These are phyloP conservation scores for Entophlyctis helioformis DNA, from an alignment of 192 early-diverging fungal genomes.

Conservation along the genomic window DNA sequence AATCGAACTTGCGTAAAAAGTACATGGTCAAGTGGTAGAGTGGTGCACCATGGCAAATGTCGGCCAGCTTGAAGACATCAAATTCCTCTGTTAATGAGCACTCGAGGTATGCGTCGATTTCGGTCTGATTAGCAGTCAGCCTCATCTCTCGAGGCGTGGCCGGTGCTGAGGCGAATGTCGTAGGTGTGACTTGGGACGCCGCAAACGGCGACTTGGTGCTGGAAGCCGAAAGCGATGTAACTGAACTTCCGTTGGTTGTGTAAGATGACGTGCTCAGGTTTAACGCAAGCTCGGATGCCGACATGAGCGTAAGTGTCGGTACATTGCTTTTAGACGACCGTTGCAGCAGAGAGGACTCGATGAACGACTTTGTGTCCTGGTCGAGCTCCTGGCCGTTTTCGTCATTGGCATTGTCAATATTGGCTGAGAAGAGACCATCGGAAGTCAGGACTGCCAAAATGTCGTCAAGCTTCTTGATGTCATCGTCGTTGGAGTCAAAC, in stretches of 20 bases:
- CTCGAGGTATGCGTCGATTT: no score
- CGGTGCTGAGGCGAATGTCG: no score
- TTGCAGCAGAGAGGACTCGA: conserved; percentile 37
- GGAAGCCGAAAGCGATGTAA: no score
- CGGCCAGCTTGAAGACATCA: conserved; percentile 35
- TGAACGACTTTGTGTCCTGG: conserved; percentile 39
- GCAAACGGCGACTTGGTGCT: no score
- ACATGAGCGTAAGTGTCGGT: no score
- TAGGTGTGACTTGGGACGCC: no score
- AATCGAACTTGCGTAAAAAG: conserved; percentile 27
- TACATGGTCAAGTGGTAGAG: conserved; percentile 31
- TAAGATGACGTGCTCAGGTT: no score
- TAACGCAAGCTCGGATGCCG: no score
- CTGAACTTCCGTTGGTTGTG: no score
- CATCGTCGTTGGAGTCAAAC: conserved; percentile 19
- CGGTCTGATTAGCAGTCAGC: no score
- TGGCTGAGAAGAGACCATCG: conserved; percentile 30
- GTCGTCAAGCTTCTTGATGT: conserved; percentile 29
- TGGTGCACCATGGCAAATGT: conserved; percentile 35
- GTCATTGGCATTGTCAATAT: conserved; percentile 42
- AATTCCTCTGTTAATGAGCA: conserved; percentile 28
- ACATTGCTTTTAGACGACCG: no score
- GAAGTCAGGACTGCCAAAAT: conserved; percentile 33
- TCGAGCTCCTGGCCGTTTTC: conserved; percentile 36
- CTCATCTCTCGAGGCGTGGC: no score